A percentile compares a stretch with the other conserved stretches of the same genome.
phyloP scores from a whole-genome alignment of 805 yeast species.

The Spathaspora sp. region DNA sequence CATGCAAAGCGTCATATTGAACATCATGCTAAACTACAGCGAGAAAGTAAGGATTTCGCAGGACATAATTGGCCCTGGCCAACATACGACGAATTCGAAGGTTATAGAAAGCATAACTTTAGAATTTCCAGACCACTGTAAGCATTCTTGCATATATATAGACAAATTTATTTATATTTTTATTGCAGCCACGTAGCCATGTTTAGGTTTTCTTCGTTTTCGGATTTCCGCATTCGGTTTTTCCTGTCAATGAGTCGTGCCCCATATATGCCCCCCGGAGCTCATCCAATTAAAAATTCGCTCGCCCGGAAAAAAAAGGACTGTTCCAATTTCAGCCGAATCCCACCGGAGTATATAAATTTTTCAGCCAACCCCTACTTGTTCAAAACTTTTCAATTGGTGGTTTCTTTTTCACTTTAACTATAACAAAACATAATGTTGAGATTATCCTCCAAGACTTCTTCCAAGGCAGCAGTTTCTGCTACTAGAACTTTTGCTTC shows the following conservation, averaged over 20 bases:
- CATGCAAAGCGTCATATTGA: constrained; percentile 33
- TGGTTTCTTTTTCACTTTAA: not conserved
- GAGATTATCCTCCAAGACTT: constrained; percentile 18
- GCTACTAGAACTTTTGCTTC: constrained; percentile 26
- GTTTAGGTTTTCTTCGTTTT: not conserved
- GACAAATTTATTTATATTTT: not conserved
- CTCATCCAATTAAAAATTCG: not conserved
- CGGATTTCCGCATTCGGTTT: not conserved
- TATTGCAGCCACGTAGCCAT: not conserved
- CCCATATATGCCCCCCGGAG: not conserved
- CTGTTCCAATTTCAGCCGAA: not conserved
- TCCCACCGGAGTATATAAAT: not conserved
- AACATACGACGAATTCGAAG: constrained; percentile 15
- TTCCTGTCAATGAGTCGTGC: not conserved
- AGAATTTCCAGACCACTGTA: not conserved
- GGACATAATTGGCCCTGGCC: constrained; percentile 35
- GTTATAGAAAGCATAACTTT: not conserved
- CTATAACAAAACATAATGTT: constrained; percentile 18
- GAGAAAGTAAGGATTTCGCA: constrained; percentile 11
- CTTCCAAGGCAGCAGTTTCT: constrained; percentile 7
- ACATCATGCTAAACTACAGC: constrained; percentile 25
- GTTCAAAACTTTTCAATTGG: not conserved
- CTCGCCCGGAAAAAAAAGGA: not conserved
- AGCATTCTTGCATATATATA: not conserved
- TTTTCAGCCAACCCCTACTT: not conserved